Conservation (phyloP, 208 protist species). For the Leptomonas pyrrhocoris region DNA sequence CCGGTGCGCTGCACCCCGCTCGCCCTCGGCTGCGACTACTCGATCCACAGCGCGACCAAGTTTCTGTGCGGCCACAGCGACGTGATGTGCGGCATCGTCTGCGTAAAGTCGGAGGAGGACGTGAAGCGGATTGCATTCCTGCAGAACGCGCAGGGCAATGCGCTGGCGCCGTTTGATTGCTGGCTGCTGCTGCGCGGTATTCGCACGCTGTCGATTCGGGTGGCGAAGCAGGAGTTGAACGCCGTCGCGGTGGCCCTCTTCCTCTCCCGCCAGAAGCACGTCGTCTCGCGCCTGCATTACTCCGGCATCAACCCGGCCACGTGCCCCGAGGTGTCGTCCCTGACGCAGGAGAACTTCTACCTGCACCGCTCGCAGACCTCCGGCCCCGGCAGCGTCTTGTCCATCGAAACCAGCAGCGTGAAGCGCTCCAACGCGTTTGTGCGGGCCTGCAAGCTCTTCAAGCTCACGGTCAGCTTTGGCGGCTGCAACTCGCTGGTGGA, state of each 20-base stretch:
- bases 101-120: constrained; percentile 66
- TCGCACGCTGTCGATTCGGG: constrained; percentile 95
- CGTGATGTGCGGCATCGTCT: constrained; percentile 90
- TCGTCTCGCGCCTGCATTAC: constrained; percentile 89
- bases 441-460: constrained; percentile 85
- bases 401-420: constrained; percentile 75
- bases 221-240: constrained; percentile 92
- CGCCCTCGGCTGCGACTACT: constrained; percentile 94
- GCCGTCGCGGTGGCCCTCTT: constrained; percentile 84
- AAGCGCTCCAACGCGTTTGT: constrained; percentile 76
- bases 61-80: constrained; percentile 97
- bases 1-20: constrained; percentile 95
- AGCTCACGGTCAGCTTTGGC: constrained; percentile 94
- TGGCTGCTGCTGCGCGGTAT: constrained; percentile 94
- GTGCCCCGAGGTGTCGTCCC: constrained; percentile 57
- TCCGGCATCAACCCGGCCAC: constrained; percentile 88
- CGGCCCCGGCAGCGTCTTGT: constrained; percentile 69
- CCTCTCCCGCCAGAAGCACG: constrained; percentile 56
- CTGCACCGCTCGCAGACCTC: constrained; percentile 64
- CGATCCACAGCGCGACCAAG: constrained; percentile 96
- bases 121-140: constrained; percentile 84
- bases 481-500: constrained; percentile 94
- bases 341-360: constrained; percentile 79
- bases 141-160: constrained; percentile 92
- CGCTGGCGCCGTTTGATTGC: constrained; percentile 94